Conservation (phyloP, 176 grass and related monocot genomes). For the Carex kokanica region DNA sequence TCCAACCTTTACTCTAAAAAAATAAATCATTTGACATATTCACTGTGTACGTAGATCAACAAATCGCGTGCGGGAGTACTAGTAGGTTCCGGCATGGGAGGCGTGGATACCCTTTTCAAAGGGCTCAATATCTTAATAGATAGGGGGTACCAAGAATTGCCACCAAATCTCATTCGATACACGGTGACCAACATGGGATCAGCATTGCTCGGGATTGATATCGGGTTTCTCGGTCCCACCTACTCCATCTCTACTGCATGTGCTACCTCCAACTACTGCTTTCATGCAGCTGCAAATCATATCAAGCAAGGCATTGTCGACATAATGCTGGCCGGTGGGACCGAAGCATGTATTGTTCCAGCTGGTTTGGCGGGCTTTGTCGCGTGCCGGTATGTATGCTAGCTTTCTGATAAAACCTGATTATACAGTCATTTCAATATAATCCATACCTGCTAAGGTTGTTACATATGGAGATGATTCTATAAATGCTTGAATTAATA, state of each 20-base stretch:
- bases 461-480: neutral
- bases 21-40: neutral
- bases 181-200: constrained; percentile 83
- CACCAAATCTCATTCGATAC: constrained; percentile 82
- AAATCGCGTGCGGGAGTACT: constrained; percentile 76
- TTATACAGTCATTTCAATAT: neutral
- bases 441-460: neutral
- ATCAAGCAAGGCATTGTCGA: constrained; percentile 79
- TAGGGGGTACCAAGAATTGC: constrained; percentile 67
- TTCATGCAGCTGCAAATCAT: constrained; percentile 88
- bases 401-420: neutral
- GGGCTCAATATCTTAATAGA: constrained; percentile 72
- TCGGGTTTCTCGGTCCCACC: constrained; percentile 87
- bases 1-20: no score
- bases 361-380: constrained; percentile 90
- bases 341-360: constrained; percentile 75
- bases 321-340: constrained; percentile 87
- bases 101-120: constrained; percentile 64
- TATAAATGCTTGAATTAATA: neutral
- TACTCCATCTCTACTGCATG: constrained; percentile 97
- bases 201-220: constrained; percentile 79
- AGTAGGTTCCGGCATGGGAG: constrained; percentile 95
- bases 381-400: constrained; percentile 36
- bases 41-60: constrained; percentile 48
- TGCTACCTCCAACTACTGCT: constrained; percentile 94